phyloP scores from a whole-genome alignment of 2,329 filamentous ascomycete species.

The Verticillium albo-atrum region DNA sequence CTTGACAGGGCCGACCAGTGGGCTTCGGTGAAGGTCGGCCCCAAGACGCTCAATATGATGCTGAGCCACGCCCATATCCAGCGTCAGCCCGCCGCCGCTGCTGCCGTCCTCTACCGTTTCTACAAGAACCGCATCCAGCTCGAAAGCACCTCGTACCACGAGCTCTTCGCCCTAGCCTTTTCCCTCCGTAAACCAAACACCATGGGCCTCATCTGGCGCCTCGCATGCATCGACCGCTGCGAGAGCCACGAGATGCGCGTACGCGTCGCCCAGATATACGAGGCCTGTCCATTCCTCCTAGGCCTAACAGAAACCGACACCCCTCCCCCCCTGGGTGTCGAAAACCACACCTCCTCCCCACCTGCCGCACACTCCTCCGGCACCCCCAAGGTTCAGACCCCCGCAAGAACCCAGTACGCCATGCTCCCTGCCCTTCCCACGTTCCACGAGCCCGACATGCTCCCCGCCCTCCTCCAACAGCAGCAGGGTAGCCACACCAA shows the following conservation, averaged over 20 bases:
- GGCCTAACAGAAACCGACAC: not conserved
- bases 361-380: not conserved
- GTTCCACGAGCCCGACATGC: not conserved
- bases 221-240: conserved; percentile 19
- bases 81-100: conserved; percentile 24
- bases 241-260: conserved; percentile 22
- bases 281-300: not conserved
- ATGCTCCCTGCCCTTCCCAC: not conserved
- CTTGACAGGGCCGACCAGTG: conserved; percentile 18
- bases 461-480: not conserved
- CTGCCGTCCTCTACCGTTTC: conserved; percentile 22
- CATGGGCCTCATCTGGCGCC: conserved; percentile 26
- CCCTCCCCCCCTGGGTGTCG: not conserved
- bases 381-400: not conserved
- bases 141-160: conserved; percentile 27
- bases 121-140: conserved; percentile 15
- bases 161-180: conserved; percentile 33
- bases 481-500: not conserved
- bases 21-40: not conserved
- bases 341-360: not conserved
- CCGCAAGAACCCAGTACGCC: not conserved
- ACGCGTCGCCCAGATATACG: conserved; percentile 9
- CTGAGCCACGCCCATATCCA: conserved; percentile 23
- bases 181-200: conserved; percentile 23
- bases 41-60: conserved; percentile 31